phyloP scores from a whole-genome alignment of 2,329 filamentous ascomycete genomes.

The Fusarium caatingaense region DNA sequence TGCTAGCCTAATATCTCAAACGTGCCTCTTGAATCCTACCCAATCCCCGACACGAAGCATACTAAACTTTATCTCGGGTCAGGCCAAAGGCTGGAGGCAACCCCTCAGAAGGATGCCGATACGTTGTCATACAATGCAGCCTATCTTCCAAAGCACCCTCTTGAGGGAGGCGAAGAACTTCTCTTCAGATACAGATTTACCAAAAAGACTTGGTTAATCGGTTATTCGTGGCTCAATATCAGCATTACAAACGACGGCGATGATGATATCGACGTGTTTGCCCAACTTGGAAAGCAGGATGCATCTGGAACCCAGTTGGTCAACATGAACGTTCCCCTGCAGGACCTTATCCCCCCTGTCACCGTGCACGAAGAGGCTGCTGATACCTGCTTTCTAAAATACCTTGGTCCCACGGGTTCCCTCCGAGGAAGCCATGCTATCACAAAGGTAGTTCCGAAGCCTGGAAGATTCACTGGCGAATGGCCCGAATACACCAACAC shows the following conservation, averaged over 20 bases:
- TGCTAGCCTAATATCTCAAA: background rate
- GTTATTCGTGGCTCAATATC: background rate
- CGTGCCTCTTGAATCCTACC: background rate
- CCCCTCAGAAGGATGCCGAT: accelerated
- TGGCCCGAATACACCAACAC: conserved; percentile 5
- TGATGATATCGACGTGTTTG: background rate
- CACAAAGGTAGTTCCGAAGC: background rate
- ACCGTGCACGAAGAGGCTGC: background rate
- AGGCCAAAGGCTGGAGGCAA: background rate
- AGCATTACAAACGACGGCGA: background rate
- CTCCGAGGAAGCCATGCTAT: background rate
- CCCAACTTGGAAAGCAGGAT: background rate
- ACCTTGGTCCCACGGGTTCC: background rate
- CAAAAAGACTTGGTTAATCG: background rate
- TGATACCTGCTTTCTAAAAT: conserved; percentile 3
- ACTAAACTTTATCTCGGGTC: background rate
- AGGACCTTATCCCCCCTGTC: background rate
- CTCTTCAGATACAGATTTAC: background rate
- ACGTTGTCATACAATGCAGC: background rate
- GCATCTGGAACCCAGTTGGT: background rate
- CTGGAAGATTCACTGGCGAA: background rate
- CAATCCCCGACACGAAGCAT: background rate
- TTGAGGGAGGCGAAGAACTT: background rate
- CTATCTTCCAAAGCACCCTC: background rate
- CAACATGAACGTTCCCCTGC: background rate